Percentiles rank a stretch among this genome's conserved stretches.
These are phyloP conservation scores for Ceratobasidium sp. DNA, from an alignment of 1,284 basidiomycete genomes.

Conservation along the genomic window DNA sequence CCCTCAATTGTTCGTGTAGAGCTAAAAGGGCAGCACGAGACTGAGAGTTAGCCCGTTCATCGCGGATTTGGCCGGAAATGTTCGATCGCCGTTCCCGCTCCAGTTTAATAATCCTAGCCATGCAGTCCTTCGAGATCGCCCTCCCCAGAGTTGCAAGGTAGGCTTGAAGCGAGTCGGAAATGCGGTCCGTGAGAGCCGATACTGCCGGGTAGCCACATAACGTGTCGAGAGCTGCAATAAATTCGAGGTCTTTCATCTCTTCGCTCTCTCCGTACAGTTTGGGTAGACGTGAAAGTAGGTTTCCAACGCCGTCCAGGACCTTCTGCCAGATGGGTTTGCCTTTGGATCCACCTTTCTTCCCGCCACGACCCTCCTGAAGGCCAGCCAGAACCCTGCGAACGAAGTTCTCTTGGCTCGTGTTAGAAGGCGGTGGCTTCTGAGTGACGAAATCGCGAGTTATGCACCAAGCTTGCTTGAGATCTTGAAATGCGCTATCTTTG, in stretches of 20 bases:
- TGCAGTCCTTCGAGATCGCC: background rate
- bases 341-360: background rate
- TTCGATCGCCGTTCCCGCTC: background rate
- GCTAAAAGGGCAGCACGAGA: background rate
- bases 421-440: background rate
- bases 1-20: background rate
- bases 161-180: conserved; percentile 5
- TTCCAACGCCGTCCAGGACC: background rate
- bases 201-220: background rate
- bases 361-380: background rate
- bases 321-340: background rate
- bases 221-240: conserved; percentile 3
- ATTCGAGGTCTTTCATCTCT: conserved; percentile 4
- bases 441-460: conserved; percentile 16
- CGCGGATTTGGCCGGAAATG: background rate
- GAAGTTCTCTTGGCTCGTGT: background rate
- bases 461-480: conserved; percentile 34
- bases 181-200: background rate
- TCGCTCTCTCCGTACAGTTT: background rate
- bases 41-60: background rate
- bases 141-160: background rate
- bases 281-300: background rate
- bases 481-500: conserved; percentile 14
- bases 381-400: background rate
- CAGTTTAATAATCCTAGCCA: background rate